A percentile compares a stretch with the other conserved stretches of the same genome.
Conservation (phyloP, 2,329 filamentous ascomycete species). For the Calonectria hawksworthii region DNA sequence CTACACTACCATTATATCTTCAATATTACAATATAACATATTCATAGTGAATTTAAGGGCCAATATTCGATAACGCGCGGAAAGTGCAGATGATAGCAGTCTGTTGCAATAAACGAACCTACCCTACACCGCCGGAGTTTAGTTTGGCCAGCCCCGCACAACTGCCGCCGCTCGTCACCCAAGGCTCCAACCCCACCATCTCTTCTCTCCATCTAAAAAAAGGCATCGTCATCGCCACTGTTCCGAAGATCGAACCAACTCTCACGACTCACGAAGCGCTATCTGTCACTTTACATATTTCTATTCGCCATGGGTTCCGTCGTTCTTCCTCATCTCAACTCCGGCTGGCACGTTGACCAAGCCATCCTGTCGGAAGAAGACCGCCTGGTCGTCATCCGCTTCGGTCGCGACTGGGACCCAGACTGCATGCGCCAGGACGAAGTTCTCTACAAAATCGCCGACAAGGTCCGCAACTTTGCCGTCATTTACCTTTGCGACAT, state of each 20-base stretch:
- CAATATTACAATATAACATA: neutral
- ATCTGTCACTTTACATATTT: neutral
- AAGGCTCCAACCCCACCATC: conserved; percentile 3
- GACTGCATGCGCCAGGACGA: conserved; percentile 87
- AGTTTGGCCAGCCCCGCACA: neutral
- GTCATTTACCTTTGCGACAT: conserved; percentile 96
- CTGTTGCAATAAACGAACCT: neutral
- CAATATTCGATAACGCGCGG: neutral
- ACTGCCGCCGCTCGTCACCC: neutral
- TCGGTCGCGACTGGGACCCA: conserved; percentile 86
- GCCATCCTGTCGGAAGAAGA: conserved; percentile 91
- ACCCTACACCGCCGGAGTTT: neutral
- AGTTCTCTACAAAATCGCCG: conserved; percentile 93
- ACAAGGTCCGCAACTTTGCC: conserved; percentile 93
- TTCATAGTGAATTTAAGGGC: neutral
- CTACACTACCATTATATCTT: neutral
- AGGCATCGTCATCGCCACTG: neutral
- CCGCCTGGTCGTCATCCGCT: conserved; percentile 92
- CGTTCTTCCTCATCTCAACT: conserved; percentile 89
- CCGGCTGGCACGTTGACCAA: conserved; percentile 98
- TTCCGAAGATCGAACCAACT: neutral
- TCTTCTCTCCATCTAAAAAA: neutral
- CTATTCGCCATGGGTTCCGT: conserved; percentile 77
- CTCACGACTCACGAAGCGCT: neutral
- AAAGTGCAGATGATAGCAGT: neutral